These are phyloP conservation scores for Crithidia fasciculata DNA, from an alignment of 208 protist species.

Conservation along the genomic window DNA sequence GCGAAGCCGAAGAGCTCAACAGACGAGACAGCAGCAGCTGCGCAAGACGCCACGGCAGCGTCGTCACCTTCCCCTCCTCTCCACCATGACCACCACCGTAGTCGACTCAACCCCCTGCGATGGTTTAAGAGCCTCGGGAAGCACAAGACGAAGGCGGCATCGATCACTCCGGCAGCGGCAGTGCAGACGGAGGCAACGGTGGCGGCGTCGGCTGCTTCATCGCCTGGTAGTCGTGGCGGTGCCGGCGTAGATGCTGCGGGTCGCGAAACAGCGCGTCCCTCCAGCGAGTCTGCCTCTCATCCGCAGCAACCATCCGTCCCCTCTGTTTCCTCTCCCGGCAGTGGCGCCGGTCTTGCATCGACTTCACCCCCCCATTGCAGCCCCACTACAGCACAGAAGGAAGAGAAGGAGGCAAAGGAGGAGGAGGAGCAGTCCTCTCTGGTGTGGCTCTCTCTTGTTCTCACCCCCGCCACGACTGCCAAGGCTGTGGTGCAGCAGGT, in stretches of 20 bases:
- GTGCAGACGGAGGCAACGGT: not conserved
- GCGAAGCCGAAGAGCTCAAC: not conserved
- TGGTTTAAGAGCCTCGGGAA: constrained; percentile 2
- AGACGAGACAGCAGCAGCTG: not conserved
- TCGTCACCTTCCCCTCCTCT: not conserved
- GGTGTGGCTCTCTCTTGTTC: constrained; percentile 50
- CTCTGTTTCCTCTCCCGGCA: too few species aligned
- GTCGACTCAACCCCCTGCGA: constrained; percentile 3
- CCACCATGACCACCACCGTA: not conserved
- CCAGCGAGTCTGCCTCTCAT: too few species aligned
- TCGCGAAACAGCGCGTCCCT: too few species aligned
- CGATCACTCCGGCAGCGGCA: not conserved
- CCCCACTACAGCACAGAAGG: not conserved
- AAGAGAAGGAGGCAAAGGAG: not conserved
- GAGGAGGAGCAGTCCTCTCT: constrained; percentile 14
- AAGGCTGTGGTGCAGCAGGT: constrained; percentile 34
- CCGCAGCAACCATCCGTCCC: too few species aligned
- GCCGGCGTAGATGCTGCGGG: too few species aligned
- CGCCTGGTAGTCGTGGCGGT: too few species aligned
- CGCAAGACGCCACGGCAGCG: not conserved
- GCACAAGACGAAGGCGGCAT: not conserved
- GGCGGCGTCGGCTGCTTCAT: not conserved
- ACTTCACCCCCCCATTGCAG: not conserved
- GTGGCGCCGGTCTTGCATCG: too few species aligned
- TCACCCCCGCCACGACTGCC: constrained; percentile 37